Evolutionary conservation across 208 protist species (phyloP).

Genomic region (Leishmania mexicana): DNA sequence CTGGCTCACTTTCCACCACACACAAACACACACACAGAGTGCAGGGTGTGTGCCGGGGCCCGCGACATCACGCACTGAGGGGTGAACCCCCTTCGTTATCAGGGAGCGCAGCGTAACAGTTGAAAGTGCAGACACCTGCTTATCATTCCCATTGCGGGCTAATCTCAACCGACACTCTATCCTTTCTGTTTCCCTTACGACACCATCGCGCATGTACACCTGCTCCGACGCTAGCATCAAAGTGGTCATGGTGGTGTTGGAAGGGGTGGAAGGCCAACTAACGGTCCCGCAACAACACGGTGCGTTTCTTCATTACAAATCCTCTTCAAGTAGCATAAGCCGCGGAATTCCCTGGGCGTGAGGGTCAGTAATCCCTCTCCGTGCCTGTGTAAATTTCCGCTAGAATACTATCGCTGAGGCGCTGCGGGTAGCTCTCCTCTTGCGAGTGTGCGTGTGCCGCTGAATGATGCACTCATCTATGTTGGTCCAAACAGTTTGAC

Average conservation of each 20-base stretch:
- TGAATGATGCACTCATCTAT: conserved; percentile 30
- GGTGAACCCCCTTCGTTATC: too few relatives aligned
- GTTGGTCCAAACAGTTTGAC: conserved; percentile 36
- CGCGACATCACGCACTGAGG: neutral
- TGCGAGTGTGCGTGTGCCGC: neutral
- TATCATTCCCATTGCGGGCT: neutral
- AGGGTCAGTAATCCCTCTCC: conserved; percentile 18
- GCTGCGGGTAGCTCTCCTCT: too few relatives aligned
- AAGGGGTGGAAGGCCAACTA: too few relatives aligned
- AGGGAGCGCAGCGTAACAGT: neutral
- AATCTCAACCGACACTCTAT: neutral
- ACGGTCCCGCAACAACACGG: too few relatives aligned
- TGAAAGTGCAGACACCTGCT: neutral
- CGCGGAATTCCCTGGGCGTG: conserved; percentile 25
- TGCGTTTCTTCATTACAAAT: too few relatives aligned
- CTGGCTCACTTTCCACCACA: neutral
- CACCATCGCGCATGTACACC: neutral
- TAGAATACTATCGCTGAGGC: neutral
- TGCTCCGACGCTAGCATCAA: neutral
- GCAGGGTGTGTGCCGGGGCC: too few relatives aligned
- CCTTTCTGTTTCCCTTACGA: neutral
- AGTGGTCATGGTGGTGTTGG: neutral
- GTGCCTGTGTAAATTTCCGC: conserved; percentile 24
- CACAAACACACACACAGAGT: too few relatives aligned
- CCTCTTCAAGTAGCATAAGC: neutral